Conservation (phyloP, 2,329 filamentous ascomycete species). For the Clarireedia monteithiana region DNA sequence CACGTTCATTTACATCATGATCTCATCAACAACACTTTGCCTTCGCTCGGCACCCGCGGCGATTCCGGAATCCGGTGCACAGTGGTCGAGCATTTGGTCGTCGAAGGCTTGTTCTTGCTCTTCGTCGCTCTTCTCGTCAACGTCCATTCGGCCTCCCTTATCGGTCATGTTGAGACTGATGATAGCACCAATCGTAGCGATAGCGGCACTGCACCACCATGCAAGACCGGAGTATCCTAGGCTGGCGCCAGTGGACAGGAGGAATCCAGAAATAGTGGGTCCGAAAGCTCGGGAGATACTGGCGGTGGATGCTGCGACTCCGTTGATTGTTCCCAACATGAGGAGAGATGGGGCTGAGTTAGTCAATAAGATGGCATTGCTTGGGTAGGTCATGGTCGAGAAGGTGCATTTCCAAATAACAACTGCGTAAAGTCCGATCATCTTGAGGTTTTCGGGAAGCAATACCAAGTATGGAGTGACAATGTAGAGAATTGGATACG, state of each 20-base stretch:
- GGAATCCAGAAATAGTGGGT: constrained; percentile 75
- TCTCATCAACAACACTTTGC: background rate
- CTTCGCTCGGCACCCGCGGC: constrained; percentile 9
- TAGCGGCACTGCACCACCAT: constrained; percentile 83
- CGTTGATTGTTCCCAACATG: constrained; percentile 87
- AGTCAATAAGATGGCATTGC: constrained; percentile 79
- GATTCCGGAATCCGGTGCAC: constrained; percentile 20
- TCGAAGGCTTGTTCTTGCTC: constrained; percentile 22
- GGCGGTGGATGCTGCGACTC: constrained; percentile 82
- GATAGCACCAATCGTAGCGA: constrained; percentile 67
- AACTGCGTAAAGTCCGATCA: constrained; percentile 66
- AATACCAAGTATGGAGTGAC: constrained; percentile 83
- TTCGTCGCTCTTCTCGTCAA: constrained; percentile 25
- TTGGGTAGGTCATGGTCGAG: constrained; percentile 84
- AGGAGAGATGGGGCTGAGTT: constrained; percentile 80
- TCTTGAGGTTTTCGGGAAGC: constrained; percentile 63
- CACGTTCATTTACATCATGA: background rate
- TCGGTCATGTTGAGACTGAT: constrained; percentile 72
- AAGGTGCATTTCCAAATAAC: constrained; percentile 91
- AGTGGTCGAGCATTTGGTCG: constrained; percentile 21
- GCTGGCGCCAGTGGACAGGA: constrained; percentile 74
- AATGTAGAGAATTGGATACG: constrained; percentile 84
- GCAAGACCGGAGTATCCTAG: constrained; percentile 79
- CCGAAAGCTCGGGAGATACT: constrained; percentile 84
- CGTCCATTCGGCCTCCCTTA: constrained; percentile 27